These are phyloP conservation scores for Boletus fagicola DNA, from an alignment of 768 basidiomycete species.

Conservation along the genomic window DNA sequence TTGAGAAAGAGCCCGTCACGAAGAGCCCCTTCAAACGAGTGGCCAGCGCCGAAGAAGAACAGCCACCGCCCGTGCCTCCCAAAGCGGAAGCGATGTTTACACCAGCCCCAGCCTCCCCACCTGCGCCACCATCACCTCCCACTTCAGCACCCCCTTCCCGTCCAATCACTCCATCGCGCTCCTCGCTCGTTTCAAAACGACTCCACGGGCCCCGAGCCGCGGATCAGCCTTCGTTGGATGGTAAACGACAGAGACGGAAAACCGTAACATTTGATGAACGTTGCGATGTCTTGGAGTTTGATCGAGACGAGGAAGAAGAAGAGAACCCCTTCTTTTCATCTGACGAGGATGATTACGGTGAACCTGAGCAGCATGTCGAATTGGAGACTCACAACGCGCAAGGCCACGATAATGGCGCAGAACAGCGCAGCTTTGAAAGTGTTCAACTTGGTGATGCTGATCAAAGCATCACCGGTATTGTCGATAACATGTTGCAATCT, in stretches of 20 bases:
- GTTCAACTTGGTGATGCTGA: conserved; percentile 43
- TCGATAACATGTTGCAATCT: conserved; percentile 62
- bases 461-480: conserved; percentile 65
- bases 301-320: conserved; percentile 59
- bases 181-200: conserved; percentile 68
- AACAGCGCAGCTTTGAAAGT: conserved; percentile 39
- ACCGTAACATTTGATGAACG: conserved; percentile 78
- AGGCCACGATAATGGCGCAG: conserved; percentile 5
- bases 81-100: conserved; percentile 16
- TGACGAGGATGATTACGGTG: conserved; percentile 33
- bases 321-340: conserved; percentile 46
- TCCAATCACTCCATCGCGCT: conserved; percentile 42
- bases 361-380: conserved; percentile 14
- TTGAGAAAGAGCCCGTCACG: conserved; percentile 73
- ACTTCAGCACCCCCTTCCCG: conserved; percentile 44
- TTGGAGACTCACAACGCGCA: conserved; percentile 17
- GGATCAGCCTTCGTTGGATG: conserved; percentile 31
- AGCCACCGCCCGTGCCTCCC: conserved; percentile 29
- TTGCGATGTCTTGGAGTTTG: conserved; percentile 82
- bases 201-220: conserved; percentile 74
- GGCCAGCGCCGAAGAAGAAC: conserved; percentile 28
- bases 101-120: conserved; percentile 1
- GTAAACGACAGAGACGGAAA: conserved; percentile 58
- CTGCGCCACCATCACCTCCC: conserved; percentile 28
- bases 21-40: conserved; percentile 73